Conservation (phyloP, 208 protist genomes). For the Herpetomonas samuelpessoai region DNA sequence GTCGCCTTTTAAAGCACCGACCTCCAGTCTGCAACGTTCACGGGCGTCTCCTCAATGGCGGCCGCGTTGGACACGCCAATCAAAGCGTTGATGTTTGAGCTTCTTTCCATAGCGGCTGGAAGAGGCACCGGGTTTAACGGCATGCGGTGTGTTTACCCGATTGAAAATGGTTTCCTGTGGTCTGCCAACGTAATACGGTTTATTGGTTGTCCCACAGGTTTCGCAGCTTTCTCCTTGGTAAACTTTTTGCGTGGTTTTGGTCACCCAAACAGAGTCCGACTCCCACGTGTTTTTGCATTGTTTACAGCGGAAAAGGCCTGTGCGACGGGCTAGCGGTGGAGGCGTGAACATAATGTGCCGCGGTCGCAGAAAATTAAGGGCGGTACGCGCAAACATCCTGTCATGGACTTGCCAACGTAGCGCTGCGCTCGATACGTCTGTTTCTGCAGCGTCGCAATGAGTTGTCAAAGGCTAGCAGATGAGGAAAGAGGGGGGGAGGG, state of each 20-base stretch:
- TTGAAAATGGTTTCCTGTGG: slow-evolving; percentile 86
- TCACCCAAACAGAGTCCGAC: slow-evolving; percentile 84
- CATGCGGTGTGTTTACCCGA: slow-evolving; percentile 59
- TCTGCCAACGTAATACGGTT: slow-evolving; percentile 87
- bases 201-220: slow-evolving; percentile 73
- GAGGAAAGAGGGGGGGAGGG: too few species aligned
- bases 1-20: too few species aligned
- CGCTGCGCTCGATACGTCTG: too few species aligned
- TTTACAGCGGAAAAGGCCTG: slow-evolving; percentile 68
- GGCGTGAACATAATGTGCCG: slow-evolving; percentile 89
- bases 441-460: too few species aligned
- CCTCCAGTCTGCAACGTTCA: too few species aligned
- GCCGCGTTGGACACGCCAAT: slow-evolving; percentile 65
- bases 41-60: slow-evolving; percentile 26
- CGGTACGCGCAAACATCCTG: slow-evolving; percentile 50
- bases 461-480: too few species aligned
- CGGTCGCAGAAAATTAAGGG: slow-evolving; percentile 49
- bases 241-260: slow-evolving; percentile 82
- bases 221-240: slow-evolving; percentile 90
- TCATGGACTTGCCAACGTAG: too few species aligned
- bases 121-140: slow-evolving; percentile 69
- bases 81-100: slow-evolving; percentile 71
- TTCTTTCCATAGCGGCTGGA: slow-evolving; percentile 61
- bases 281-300: slow-evolving; percentile 61
- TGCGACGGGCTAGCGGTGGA: slow-evolving; percentile 67